Conservation (phyloP, 2,329 filamentous ascomycete species). For the Aspergillus sp. region DNA sequence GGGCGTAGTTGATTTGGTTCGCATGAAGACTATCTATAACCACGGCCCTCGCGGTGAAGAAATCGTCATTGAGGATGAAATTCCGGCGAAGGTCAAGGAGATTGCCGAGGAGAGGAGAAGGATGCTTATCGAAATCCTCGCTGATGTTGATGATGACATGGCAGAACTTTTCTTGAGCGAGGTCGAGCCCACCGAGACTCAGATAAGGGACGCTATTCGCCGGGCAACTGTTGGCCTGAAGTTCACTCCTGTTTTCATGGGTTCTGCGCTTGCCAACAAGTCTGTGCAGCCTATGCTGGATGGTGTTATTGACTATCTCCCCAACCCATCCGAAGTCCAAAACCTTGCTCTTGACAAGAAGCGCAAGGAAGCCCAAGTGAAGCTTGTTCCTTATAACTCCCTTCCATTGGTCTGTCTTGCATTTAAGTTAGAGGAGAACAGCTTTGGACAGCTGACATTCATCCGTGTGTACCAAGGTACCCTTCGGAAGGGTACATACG, state of each 20-base stretch:
- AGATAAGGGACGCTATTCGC: constrained; percentile 91
- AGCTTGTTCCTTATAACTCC: constrained; percentile 89
- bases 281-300: constrained; percentile 95
- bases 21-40: constrained; percentile 92
- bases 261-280: constrained; percentile 91
- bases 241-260: constrained; percentile 96
- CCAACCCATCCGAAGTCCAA: constrained; percentile 84
- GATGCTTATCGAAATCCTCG: constrained; percentile 88
- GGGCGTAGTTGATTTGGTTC: constrained; percentile 87
- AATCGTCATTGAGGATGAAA: constrained; percentile 72
- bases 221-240: constrained; percentile 83
- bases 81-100: constrained; percentile 76
- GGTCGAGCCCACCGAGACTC: constrained; percentile 70
- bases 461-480: constrained; percentile 97
- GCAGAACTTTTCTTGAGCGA: constrained; percentile 94
- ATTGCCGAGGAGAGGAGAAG: constrained; percentile 79
- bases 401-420: constrained; percentile 92
- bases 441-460: constrained; percentile 96
- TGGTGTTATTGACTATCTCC: constrained; percentile 92
- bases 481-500: constrained; percentile 80
- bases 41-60: constrained; percentile 79
- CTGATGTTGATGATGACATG: constrained; percentile 97
- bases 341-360: constrained; percentile 86
- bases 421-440: constrained; percentile 99
- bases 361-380: constrained; percentile 74